These are phyloP conservation scores for Phytopythium delawarense DNA, from an alignment of 352 stramenopile species.

Conservation along the genomic window DNA sequence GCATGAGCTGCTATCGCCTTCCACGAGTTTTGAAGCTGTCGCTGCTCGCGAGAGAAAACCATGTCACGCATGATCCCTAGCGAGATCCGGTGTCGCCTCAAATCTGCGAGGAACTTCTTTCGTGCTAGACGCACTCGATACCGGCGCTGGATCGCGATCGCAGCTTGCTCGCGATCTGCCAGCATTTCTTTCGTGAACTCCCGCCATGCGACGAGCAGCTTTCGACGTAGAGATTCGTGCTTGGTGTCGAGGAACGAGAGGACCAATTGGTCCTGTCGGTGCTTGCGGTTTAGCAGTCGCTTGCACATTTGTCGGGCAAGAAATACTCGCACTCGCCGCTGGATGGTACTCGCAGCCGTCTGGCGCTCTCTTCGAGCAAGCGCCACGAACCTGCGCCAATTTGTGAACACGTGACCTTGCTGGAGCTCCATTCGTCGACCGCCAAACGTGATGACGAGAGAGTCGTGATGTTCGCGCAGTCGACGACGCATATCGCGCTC, in stretches of 20 bases:
- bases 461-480: constrained; percentile 30
- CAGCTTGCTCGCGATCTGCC: constrained; percentile 14
- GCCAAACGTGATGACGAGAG: constrained; percentile 32
- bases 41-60: constrained; percentile 28
- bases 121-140: constrained; percentile 29
- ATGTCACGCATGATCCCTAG: constrained; percentile 46
- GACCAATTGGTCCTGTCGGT: constrained; percentile 32
- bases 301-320: constrained; percentile 28
- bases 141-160: constrained; percentile 34
- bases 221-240: background rate
- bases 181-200: constrained; percentile 9
- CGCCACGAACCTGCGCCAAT: constrained; percentile 35
- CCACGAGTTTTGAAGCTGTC: constrained; percentile 29
- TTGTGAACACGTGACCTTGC: constrained; percentile 22
- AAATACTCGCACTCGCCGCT: constrained; percentile 36
- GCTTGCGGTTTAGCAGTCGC: constrained; percentile 29
- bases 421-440: constrained; percentile 21
- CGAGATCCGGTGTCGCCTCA: constrained; percentile 40
- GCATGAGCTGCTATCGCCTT: constrained; percentile 38
- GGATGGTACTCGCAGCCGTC: constrained; percentile 28
- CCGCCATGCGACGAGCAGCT: constrained; percentile 26
- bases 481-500: constrained; percentile 28
- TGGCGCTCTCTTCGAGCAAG: constrained; percentile 27
- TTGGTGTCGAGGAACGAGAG: constrained; percentile 13
- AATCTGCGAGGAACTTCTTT: constrained; percentile 29